Evolutionary conservation across 371 early-diverging fungal genomes (phyloP).

Genomic region (Mortierella sp.): DNA sequence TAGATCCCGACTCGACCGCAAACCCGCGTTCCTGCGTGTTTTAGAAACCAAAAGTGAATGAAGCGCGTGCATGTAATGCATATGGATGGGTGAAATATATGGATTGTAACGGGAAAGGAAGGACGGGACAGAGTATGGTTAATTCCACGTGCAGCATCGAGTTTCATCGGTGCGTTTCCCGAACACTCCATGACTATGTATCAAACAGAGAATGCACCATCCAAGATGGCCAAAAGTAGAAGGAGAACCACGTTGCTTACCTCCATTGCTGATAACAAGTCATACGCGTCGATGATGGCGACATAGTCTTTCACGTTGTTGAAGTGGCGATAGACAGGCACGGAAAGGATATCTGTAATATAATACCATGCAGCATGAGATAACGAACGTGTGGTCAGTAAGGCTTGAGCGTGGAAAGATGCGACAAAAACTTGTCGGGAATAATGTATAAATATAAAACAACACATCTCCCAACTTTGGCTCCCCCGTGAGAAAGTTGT

Average conservation of each 20-base stretch:
- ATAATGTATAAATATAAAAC: too few species aligned
- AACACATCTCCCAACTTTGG: slow-evolving; percentile 13
- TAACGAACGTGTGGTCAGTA: too few species aligned
- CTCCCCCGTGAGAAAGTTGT: slow-evolving; percentile 48
- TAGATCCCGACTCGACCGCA: slow-evolving; percentile 24
- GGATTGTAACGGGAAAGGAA: background rate
- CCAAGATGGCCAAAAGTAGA: background rate
- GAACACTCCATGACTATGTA: too few species aligned
- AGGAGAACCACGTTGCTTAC: slow-evolving; percentile 4
- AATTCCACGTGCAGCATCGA: too few species aligned
- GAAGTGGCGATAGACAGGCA: slow-evolving; percentile 64
- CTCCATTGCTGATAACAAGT: slow-evolving; percentile 59
- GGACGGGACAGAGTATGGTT: too few species aligned
- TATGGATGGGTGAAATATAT: background rate
- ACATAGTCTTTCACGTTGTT: slow-evolving; percentile 62
- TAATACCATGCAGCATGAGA: too few species aligned
- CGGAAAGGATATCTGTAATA: slow-evolving; percentile 62
- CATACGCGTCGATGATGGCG: slow-evolving; percentile 67
- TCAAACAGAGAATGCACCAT: background rate
- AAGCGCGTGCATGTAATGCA: slow-evolving; percentile 6
- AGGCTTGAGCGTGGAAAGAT: too few species aligned
- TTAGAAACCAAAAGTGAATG: background rate
- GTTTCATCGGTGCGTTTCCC: background rate
- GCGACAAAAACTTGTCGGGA: too few species aligned
- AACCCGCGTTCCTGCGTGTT: slow-evolving; percentile 47